Percentiles rank a stretch among this genome's conserved stretches.
Evolutionary conservation across 2,329 filamentous ascomycete genomes (phyloP).

Genomic region (Metarhizium rileyi): DNA sequence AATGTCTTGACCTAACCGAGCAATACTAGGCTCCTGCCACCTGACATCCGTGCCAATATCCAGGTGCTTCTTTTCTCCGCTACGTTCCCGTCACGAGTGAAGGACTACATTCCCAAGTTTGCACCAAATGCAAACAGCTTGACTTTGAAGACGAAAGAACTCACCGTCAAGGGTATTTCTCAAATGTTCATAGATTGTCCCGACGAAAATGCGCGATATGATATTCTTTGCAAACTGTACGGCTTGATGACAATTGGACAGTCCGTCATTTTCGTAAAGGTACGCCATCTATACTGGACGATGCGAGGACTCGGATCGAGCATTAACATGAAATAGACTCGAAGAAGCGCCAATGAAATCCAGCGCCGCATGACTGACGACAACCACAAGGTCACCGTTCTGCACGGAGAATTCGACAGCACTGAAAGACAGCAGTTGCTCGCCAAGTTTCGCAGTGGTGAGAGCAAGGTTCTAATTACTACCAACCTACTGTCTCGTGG

Average conservation of each 20-base stretch:
- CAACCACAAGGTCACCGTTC: constrained; percentile 81
- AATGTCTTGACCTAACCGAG: constrained; percentile 2
- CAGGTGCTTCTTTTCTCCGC: constrained; percentile 95
- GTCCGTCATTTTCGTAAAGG: constrained; percentile 95
- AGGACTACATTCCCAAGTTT: constrained; percentile 73
- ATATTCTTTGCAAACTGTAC: constrained; percentile 83
- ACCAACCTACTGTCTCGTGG: constrained; percentile 95
- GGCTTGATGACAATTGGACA: constrained; percentile 93
- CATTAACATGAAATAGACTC: constrained; percentile 46
- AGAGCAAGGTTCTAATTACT: constrained; percentile 92
- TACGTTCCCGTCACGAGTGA: constrained; percentile 79
- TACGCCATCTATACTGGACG: constrained; percentile 26
- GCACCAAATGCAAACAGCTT: constrained; percentile 80
- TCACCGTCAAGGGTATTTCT: constrained; percentile 94
- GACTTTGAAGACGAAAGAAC: constrained; percentile 78
- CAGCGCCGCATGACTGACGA: constrained; percentile 77
- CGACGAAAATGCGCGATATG: constrained; percentile 73
- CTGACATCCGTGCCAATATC: constrained; percentile 47
- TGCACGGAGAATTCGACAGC: constrained; percentile 84
- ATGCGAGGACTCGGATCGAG: background rate
- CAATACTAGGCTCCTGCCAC: constrained; percentile 42
- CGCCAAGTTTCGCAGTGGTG: constrained; percentile 74
- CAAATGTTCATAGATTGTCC: constrained; percentile 96
- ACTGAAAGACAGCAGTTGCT: constrained; percentile 74
- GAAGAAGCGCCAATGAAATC: constrained; percentile 76